Base-by-base conservation (phyloP, 768 basidiomycete genomes). In the Tulasnella sp. region DNA sequence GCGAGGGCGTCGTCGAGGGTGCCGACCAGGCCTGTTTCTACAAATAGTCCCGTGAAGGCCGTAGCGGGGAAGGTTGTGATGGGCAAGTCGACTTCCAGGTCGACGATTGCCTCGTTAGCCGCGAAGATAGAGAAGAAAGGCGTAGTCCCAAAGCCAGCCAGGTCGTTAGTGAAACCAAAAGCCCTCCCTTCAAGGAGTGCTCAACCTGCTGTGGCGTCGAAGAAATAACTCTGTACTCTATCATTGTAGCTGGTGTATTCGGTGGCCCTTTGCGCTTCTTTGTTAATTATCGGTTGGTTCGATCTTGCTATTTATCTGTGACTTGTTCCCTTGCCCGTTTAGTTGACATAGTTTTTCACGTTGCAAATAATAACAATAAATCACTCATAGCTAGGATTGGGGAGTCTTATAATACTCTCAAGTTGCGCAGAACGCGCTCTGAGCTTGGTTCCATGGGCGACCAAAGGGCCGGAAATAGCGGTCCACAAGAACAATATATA, bases 61-160 rank as follows among this genome's bases (percentile, higher is more conserved):
- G n/a, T 70, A 6, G n/a, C 68, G 36, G 68, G 68, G 1, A 70
- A 70, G 22, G 68, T 70, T 34, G 68, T 70, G 68, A 70, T 70
- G 68, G 68, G 68, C 34, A 70, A n/a, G 68, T 42, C 68, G 22
- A 37, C 68, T 9, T 37, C 68, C 31, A 70, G 39, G 68, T 38
- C 68, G 17, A 42, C 68, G 15, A 42, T 70, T n/a, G 68, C 68
- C 14, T 37, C 68, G 68, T 38, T 38, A 37, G 39, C 68, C 19
- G 39, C 37, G 8, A 70, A 70, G 68, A n/a, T 70, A 0, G 68
- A 37, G 19, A 42, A 70, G 36, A 70, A 37, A 11, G 36, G 68
- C 36, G 39, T 42, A 31, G 34, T 19, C n/a, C 31, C 36, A n/a
- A 70, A 70, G 36, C 54, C 54, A n/a, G 25, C 14, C 6, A n/a